phyloP scores from a whole-genome alignment of 2,329 filamentous ascomycete genomes.

The Aquanectria penicillioides region DNA sequence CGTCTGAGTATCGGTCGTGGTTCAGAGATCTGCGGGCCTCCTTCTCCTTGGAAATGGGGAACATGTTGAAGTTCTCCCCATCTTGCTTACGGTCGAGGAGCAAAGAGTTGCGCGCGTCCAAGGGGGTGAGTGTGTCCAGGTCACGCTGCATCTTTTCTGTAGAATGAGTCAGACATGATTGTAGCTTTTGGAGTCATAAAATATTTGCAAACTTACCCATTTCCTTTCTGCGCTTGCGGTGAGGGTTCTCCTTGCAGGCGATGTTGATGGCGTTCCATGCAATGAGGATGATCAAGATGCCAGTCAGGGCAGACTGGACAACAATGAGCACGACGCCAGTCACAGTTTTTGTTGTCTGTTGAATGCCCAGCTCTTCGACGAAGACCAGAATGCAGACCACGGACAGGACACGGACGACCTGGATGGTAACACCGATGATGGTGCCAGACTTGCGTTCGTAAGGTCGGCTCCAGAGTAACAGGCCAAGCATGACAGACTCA shows the following conservation, averaged over 20 bases:
- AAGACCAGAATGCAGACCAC: constrained; percentile 91
- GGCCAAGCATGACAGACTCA: constrained; percentile 79
- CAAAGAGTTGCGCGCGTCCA: constrained; percentile 88
- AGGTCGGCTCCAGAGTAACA: constrained; percentile 86
- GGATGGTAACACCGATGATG: constrained; percentile 93
- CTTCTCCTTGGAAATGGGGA: constrained; percentile 54
- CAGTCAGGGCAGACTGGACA: constrained; percentile 88
- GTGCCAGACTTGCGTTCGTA: constrained; percentile 89
- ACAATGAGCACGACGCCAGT: constrained; percentile 93
- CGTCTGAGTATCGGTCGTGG: constrained; percentile 46
- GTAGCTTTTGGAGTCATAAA: neutral
- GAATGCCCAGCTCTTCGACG: constrained; percentile 89
- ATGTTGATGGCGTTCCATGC: constrained; percentile 86
- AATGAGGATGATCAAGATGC: constrained; percentile 85
- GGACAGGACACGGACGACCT: constrained; percentile 87
- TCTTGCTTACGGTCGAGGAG: constrained; percentile 70
- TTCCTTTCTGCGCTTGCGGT: constrained; percentile 88
- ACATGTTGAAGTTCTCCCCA: constrained; percentile 51
- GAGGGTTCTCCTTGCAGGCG: constrained; percentile 88
- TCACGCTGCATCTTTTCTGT: constrained; percentile 81
- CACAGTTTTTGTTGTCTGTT: constrained; percentile 92
- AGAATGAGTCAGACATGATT: constrained; percentile 39
- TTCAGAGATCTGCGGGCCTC: constrained; percentile 44
- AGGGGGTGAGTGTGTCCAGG: constrained; percentile 83
- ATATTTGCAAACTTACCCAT: constrained; percentile 70